Conservation (phyloP, 2,329 filamentous ascomycete genomes). For the Botrytis deweyae region DNA sequence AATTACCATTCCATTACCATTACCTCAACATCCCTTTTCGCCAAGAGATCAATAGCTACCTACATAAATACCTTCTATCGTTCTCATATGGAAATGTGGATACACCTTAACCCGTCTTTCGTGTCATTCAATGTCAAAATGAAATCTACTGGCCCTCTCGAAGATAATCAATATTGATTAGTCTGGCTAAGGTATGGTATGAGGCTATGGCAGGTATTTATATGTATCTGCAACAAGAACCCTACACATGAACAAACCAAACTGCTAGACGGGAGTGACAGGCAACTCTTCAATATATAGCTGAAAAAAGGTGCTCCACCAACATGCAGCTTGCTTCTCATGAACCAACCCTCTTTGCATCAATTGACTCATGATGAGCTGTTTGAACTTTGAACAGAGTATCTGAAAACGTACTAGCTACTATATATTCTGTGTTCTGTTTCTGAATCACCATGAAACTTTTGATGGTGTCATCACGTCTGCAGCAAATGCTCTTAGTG, state of each 20-base stretch:
- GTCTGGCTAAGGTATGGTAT: background rate
- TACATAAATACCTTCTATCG: background rate
- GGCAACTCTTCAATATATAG: background rate
- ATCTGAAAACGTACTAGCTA: background rate
- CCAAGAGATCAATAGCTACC: background rate
- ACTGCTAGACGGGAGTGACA: background rate
- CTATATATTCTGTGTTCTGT: background rate
- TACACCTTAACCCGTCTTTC: background rate
- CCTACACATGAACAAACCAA: background rate
- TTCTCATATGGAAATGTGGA: background rate
- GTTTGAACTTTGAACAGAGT: background rate
- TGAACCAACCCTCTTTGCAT: background rate
- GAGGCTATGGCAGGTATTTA: slow-evolving; percentile 7
- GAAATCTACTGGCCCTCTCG: background rate
- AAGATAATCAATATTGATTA: background rate
- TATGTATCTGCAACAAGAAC: background rate
- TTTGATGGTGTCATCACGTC: background rate
- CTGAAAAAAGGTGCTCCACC: background rate
- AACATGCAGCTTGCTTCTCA: slow-evolving; percentile 2
- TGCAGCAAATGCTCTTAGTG: background rate
- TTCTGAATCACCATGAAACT: slow-evolving; percentile 3
- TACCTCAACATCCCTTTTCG: background rate
- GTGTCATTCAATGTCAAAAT: background rate
- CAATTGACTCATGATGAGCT: background rate
- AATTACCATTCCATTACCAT: background rate